Evolutionary conservation across 306 rosid genomes (phyloP), one percentile per base, ranked within the genome.

Genomic region (Inga oerstediana): DNA sequence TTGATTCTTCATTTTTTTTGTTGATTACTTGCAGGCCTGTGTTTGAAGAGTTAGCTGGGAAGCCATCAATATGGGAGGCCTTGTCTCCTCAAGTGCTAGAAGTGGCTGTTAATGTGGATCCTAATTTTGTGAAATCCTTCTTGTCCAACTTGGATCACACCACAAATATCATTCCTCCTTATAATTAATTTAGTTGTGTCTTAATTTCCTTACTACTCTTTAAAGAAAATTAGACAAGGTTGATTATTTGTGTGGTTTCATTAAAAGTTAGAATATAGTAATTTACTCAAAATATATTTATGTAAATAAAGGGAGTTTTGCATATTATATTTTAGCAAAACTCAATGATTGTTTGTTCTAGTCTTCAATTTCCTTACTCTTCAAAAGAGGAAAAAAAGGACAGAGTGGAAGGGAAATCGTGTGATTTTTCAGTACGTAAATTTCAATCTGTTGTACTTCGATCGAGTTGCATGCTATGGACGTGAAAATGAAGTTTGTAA

Each of bases 51-150:
- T 10, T 90, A 7, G 82, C 70, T 15, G 83, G 87, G 39, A 77
- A 74, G 24, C 32, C 77, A 51, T 86, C 91, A 9, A 82, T 76
- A 2, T 80, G 81, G 81, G 81, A 75, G 8, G 91, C 91, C 27
- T 59, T 90, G 27, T 90, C 91, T 20, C 84, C 88, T 6, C 81
- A 45, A 58, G 82, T 79, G 44, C 20, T 76, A 44, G 80, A 87
- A 62, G 78, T 72, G 15, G 58, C 91, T 27, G 85, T 87, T 27
- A 74, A 84, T 66, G 79, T 81, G 30, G 75, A 68, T 37, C 17
- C 83, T 12, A 82, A 82, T 15, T 86, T 89, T 32, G 76, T 45
- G 37, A 15, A 79, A 15, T 75, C 84, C 52, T 52, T 89, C 72
- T 68, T 56, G 35, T 85, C 88, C 10, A 89, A 84, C 44, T 44